Evolutionary conservation across 345 rosid species (phyloP).

Genomic region (Lumnitzera racemosa): DNA sequence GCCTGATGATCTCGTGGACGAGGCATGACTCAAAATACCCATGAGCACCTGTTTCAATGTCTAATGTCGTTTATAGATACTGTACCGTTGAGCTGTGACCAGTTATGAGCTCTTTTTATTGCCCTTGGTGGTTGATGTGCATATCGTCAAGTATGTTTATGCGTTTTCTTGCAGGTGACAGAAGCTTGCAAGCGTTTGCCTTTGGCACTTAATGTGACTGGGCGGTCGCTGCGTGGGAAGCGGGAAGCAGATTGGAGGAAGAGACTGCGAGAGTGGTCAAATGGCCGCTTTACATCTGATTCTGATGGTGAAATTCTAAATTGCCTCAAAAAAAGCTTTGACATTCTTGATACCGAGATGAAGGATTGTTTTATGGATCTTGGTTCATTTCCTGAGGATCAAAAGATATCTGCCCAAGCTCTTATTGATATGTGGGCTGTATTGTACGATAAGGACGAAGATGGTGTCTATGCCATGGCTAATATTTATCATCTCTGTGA

Average conservation of each 20-base stretch:
- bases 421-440: conserved; percentile 15
- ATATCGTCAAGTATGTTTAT: too few species aligned
- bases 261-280: conserved; percentile 1
- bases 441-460: conserved; percentile 9
- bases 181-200: conserved; percentile 19
- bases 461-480: conserved; percentile 3
- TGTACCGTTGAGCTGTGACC: too few species aligned
- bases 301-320: conserved; percentile 1
- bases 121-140: too few species aligned
- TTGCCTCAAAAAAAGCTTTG: conserved; percentile 17
- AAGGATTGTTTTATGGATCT: conserved; percentile 11
- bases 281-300: neutral
- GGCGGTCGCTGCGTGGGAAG: conserved; percentile 11
- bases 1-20: too few species aligned
- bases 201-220: conserved; percentile 15
- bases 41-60: too few species aligned
- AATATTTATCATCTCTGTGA: conserved; percentile 5
- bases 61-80: too few species aligned
- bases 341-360: conserved; percentile 10
- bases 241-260: conserved; percentile 7
- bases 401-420: conserved; percentile 9
- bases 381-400: too few species aligned
- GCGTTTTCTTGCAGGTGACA: conserved; percentile 8
- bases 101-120: too few species aligned
- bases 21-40: too few species aligned